Percentiles rank a stretch among this genome's conserved stretches.
Evolutionary conservation across 2,329 filamentous ascomycete species (phyloP).

Genomic region (Hypoxylon sp.): DNA sequence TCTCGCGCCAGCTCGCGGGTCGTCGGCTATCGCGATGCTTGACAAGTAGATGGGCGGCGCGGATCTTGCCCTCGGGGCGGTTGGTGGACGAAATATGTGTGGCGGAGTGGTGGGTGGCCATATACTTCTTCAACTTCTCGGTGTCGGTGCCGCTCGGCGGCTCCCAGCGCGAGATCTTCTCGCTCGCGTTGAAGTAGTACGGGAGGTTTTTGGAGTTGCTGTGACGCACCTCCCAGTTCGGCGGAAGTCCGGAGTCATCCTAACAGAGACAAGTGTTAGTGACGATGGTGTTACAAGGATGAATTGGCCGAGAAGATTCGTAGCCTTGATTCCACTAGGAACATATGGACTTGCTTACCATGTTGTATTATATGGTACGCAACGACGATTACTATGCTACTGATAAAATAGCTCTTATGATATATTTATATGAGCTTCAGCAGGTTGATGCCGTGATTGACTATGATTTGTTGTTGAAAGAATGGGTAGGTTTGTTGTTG

Average conservation of each 20-base stretch:
- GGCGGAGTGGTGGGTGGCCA: constrained; percentile 87
- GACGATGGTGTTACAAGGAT: constrained; percentile 1
- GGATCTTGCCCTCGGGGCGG: constrained; percentile 82
- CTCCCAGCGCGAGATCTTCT: constrained; percentile 95
- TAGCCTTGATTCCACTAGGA: background rate
- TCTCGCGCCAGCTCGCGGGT: constrained; percentile 92
- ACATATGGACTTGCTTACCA: constrained; percentile 29
- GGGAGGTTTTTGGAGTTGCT: constrained; percentile 98
- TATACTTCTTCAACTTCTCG: constrained; percentile 93
- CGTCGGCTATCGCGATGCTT: constrained; percentile 92
- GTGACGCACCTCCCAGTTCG: constrained; percentile 94
- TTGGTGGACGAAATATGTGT: constrained; percentile 58
- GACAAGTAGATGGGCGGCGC: constrained; percentile 90
- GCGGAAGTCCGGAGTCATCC: constrained; percentile 84
- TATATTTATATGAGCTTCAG: constrained; percentile 16
- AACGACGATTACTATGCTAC: constrained; percentile 14
- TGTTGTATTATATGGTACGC: constrained; percentile 21
- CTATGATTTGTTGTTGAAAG: constrained; percentile 11
- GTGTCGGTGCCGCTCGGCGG: constrained; percentile 89
- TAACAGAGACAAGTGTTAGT: constrained; percentile 50
- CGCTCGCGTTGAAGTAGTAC: constrained; percentile 94
- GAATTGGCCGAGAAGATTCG: background rate
- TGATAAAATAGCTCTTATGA: constrained; percentile 16
- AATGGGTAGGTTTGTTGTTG: constrained; percentile 8
- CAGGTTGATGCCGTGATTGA: constrained; percentile 11